Evolutionary conservation across 306 rosid genomes (phyloP), one percentile per base, ranked within the genome.

Genomic region (Casuarina cunninghamiana): DNA sequence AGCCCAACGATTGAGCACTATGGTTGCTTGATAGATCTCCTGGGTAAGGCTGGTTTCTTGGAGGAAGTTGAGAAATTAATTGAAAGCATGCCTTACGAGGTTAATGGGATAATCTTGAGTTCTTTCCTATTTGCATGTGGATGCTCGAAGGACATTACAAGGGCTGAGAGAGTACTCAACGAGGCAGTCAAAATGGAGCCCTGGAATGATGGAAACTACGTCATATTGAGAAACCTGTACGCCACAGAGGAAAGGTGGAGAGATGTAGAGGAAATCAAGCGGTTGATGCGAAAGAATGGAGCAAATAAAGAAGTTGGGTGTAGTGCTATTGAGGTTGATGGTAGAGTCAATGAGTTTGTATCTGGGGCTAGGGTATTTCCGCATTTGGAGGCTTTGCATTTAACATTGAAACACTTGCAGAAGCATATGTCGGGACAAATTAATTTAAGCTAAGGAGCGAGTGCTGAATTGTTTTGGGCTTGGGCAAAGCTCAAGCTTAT

Each of bases 11-110:
- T 90, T 79, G 93, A 93, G 80, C 93, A 90, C 82, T 90, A 89
- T 65, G 92, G 96, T 53, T 93, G 96, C 48, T 85, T 93, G 92
- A 74, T 89, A 48, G 91, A 90, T 85, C 88, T 93, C 77, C 73
- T 93, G 11, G 96, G 96, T 49, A 87, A 88, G 75, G 92, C 88
- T 3, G 96, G 96, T 53, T 84, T 85, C 80, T 86, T 93, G 83
- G 89, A 86, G 63, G 93, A 93, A 79, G 96, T 90, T 19, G 96
- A 93, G 76, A 81, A 80, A 12, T 46, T 89, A 79, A 88, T 93
- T 41, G 53, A 69, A 67, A 45, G 54, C 75, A 90, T 93, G 94
- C 97, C 96, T 62, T 87, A 79, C 32, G 57, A 74, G 74, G 84
- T 85, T 65, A 89, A 90, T 53, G 97, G 79, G 71, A 88, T 86